Evolutionary conservation across 257 asterid species (phyloP).

Genomic region (Thymus mandschuricus): DNA sequence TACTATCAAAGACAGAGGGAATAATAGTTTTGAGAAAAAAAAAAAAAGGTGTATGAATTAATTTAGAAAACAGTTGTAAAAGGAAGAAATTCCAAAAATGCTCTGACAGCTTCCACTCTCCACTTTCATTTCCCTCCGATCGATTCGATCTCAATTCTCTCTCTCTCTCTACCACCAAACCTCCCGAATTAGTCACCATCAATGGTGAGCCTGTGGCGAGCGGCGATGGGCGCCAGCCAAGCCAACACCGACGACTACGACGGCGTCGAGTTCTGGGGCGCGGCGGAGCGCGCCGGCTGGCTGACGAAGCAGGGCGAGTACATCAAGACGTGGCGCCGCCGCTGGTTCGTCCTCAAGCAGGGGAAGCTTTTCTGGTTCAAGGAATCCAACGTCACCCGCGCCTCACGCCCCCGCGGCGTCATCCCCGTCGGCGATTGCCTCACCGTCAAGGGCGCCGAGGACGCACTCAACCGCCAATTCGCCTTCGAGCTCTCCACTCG

Average conservation of each 20-base stretch:
- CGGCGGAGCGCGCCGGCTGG: slow-evolving; percentile 90
- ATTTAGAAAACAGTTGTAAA: no score
- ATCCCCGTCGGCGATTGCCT: slow-evolving; percentile 77
- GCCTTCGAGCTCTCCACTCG: slow-evolving; percentile 90
- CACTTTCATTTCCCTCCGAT: not conserved
- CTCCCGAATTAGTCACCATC: slow-evolving; percentile 12
- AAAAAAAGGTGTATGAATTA: no score
- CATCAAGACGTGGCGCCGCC: slow-evolving; percentile 98
- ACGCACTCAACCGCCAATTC: slow-evolving; percentile 73
- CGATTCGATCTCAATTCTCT: not conserved
- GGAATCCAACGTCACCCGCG: slow-evolving; percentile 67
- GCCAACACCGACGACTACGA: slow-evolving; percentile 60
- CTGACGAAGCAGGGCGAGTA: slow-evolving; percentile 93
- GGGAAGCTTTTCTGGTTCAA: slow-evolving; percentile 98
- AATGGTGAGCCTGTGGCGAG: slow-evolving; percentile 84
- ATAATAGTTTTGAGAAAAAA: no score
- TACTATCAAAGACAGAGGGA: no score
- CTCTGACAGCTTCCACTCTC: slow-evolving; percentile 20
- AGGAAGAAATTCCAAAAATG: no score
- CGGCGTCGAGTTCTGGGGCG: slow-evolving; percentile 84
- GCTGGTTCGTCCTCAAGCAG: slow-evolving; percentile 93
- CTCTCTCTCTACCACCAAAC: not conserved
- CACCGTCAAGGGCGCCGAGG: slow-evolving; percentile 97
- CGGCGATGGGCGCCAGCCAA: slow-evolving; percentile 69
- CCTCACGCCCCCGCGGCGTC: slow-evolving; percentile 82